Base-by-base conservation (phyloP, 176 grass and related monocot species). In the Paspalum notatum region DNA sequence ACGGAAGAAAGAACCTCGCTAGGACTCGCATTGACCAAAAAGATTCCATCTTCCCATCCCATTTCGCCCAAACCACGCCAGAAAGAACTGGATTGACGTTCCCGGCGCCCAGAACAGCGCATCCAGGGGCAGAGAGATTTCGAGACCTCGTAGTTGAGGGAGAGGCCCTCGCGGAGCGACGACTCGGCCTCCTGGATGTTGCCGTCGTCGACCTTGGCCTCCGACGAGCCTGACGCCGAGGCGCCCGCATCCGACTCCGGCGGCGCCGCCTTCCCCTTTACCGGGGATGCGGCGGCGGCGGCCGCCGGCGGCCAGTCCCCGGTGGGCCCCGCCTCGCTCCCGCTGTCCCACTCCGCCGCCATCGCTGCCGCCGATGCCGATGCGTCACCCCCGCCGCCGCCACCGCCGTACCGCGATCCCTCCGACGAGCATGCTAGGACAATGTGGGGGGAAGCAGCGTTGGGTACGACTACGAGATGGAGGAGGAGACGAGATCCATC, bases 141-240 rank as follows among this genome's bases (percentile, higher is more conserved):
- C 8, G 52, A 50, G 13, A 98, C 96, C 93, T 99, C 97, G 82
- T 93, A 99, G 68, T 99, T 99, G 85, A 99, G 97, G 60, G 97
- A 99, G 24, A 99, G 97, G 43, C 93, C 97, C 86, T 99, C 97
- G 76, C 90, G 90, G 44, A 99, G 97, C 61, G 93, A 99, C 12
- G 90, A 99, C 88, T 99, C 97, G 7, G 97, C 97, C 84, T 99
- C 93, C 80, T 91, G 88, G 79, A 99, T 99, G 90, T 99, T 96
- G 52, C 90, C 93, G 8, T 99, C 93, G 61, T 99, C 96, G 72
- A 89, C 75, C 89, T 82, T 90, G 43, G 86, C 90, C 70, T 91
- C 90, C 48, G 88, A 81, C 41, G 77, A 89, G 39, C 84, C 82
- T 0, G 87, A 89, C 70, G 27, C 88, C 52, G 93, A 89, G 47